Evolutionary conservation across 2,329 filamentous ascomycete genomes (phyloP).

Genomic region (Calonectria pseudoturangicola): DNA sequence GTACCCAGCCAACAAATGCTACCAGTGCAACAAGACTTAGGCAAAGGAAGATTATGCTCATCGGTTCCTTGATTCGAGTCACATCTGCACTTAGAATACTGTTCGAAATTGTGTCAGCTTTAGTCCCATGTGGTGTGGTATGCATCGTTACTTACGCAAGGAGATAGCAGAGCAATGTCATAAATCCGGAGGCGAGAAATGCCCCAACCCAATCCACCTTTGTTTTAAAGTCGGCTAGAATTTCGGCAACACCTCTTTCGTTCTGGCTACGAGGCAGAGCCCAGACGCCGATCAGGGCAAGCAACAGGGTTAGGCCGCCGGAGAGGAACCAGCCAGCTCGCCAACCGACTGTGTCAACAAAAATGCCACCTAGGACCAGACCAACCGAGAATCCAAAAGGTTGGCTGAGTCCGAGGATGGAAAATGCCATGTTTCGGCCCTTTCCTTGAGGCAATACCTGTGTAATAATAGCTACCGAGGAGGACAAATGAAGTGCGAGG

Average conservation of each 20-base stretch:
- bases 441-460: conserved; percentile 56
- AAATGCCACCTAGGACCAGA: conserved; percentile 68
- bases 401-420: conserved; percentile 66
- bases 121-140: not conserved
- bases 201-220: conserved; percentile 75
- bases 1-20: conserved; percentile 73
- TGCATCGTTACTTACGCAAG: conserved; percentile 66
- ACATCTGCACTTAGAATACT: conserved; percentile 62
- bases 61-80: conserved; percentile 63
- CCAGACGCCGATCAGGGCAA: conserved; percentile 61
- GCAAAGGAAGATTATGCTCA: conserved; percentile 67
- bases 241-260: conserved; percentile 51
- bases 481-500: conserved; percentile 59
- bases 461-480: conserved; percentile 60
- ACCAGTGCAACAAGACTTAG: conserved; percentile 66
- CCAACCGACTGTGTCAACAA: conserved; percentile 69
- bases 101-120: conserved; percentile 14
- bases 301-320: conserved; percentile 58
- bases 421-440: conserved; percentile 64
- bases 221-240: conserved; percentile 49
- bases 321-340: conserved; percentile 66
- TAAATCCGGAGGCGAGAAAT: conserved; percentile 64
- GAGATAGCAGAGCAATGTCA: conserved; percentile 72
- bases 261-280: conserved; percentile 56
- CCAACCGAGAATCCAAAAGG: conserved; percentile 71